Conservation (phyloP, 495 filamentous ascomycete genomes). For the Aspergillus bridgeri region DNA sequence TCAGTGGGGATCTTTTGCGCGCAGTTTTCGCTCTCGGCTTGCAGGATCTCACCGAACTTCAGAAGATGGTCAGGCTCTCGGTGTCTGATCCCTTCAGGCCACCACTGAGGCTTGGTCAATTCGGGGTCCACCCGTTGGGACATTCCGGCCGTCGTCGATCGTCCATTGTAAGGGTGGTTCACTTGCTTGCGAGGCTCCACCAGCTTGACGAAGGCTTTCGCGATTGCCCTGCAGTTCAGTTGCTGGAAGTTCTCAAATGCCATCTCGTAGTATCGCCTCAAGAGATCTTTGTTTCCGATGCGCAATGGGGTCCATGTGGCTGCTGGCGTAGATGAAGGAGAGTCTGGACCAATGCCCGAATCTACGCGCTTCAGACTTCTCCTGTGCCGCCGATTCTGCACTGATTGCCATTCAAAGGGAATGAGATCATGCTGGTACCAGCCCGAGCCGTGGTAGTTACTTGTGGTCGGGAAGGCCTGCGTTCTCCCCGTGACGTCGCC, state of each 20-base stretch:
- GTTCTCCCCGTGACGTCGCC: slow-evolving; percentile 13
- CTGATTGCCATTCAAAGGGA: slow-evolving; percentile 37
- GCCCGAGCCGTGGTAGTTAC: slow-evolving; percentile 12
- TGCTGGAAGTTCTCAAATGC: slow-evolving; percentile 67
- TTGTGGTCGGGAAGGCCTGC: not conserved
- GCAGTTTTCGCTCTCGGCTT: not conserved
- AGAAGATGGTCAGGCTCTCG: slow-evolving; percentile 78
- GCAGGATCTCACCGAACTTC: slow-evolving; percentile 32
- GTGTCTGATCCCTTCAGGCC: slow-evolving; percentile 65
- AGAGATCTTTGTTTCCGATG: slow-evolving; percentile 53
- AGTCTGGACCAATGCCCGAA: slow-evolving; percentile 9
- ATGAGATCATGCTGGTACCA: slow-evolving; percentile 32
- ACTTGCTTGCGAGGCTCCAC: slow-evolving; percentile 78
- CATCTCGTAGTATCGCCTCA: slow-evolving; percentile 61
- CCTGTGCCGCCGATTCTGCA: slow-evolving; percentile 30
- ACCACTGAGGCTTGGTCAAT: slow-evolving; percentile 66
- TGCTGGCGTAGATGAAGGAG: slow-evolving; percentile 26
- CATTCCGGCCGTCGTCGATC: slow-evolving; percentile 41
- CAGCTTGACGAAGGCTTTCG: slow-evolving; percentile 71
- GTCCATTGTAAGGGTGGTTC: slow-evolving; percentile 68
- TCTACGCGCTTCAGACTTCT: slow-evolving; percentile 22
- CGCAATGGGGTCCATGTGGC: slow-evolving; percentile 40
- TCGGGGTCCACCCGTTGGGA: slow-evolving; percentile 40
- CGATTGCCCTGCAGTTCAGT: slow-evolving; percentile 63
- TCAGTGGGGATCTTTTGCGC: not conserved